Base-by-base conservation (phyloP, 176 grass and related monocot species). In the Ananas comosus region DNA sequence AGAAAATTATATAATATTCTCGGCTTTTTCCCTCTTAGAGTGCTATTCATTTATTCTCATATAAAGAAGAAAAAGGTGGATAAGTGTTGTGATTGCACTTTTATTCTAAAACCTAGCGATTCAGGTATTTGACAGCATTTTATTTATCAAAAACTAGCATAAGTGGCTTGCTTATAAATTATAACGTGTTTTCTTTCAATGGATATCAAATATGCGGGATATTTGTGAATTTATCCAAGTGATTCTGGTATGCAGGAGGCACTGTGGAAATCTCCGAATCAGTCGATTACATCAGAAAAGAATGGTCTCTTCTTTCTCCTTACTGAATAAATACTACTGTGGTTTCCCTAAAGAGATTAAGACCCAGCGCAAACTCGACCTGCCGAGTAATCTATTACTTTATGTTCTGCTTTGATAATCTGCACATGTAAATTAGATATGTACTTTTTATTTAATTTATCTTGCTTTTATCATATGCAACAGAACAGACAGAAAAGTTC, bases 401-500 rank as follows among this genome's bases (percentile, higher is more conserved):
- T 72, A 70, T 70, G 29, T 33, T 58, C 16, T 51, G 5, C 18
- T 52, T 69, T 21, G 18, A 12, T 66, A 25, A 56, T 49, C 51
- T 11, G 16, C 74, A 13, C 7, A 51, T n/a, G 28, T 11, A 13
- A 74, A 59, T 22, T 47, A 73, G 23, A 28, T 28, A 50, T 42
- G 66, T 11, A 16, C 14, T 66, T 28, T 64, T 49, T 2, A 29
- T 74, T 59, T 23, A 74, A 65, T 63, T 6, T 50, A 14, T 49
- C 23, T 19, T 22, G 13, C 56, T 80, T 68, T 57, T 66, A 42
- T 23, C 22, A 23, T 23, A 23, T 76, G 71, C 72, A 84, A 88
- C 87, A 88, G 87, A 85, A 81, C 94, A 99, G 94, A 71, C 53
- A 70, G 64, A 63, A 89, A 59, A 80, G 51, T 19, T 71, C 63